Evolutionary conservation across 805 yeast species (phyloP), one percentile per base, ranked within the genome.

Genomic region (Candida tammaniensis): DNA sequence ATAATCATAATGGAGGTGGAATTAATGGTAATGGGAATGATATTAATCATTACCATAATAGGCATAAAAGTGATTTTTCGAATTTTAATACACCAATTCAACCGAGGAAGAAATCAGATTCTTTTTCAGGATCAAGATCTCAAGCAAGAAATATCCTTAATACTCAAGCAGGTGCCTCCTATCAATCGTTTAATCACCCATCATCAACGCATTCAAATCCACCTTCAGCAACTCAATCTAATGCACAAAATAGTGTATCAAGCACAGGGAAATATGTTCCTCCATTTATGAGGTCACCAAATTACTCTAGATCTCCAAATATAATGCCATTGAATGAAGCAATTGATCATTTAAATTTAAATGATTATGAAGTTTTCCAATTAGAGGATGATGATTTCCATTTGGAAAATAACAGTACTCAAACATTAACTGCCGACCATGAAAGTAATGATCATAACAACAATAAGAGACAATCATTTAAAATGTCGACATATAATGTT

Each of bases 361-460:
- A 50, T 32, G 59, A 57, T 36, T 45, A 47, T 30, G 61, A 59
- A 27, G 70, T 68, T 7, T 68, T 68, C 42, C 67, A 64, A 27
- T 54, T 68, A 35, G 72, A 67, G 43, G 72, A 67, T 39, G 70
- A 59, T 35, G 71, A 65, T 42, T 56, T 57, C 35, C 59, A 54
- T 4, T 26, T 43, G 21, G 33, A 24, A 11, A 31, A 20, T 17
- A 12, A 16, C 8, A 14, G 18, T 16, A 13, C 16, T 5, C 12
- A 12, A 24, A 13, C 7, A 8, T 24, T n/a, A 8, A 24, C 26
- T 24, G n/a, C 12, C 12, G n/a, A 12, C 7, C 6, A 26, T 26
- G 29, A 20, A 20, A 20, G 14, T 18, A 26, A 26, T 26, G 29
- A 14, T 26, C 7, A 11, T 17, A 28, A 30, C 17, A n/a, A 16